A percentile compares a stretch with the other conserved stretches of the same genome.
phyloP scores from a whole-genome alignment of 768 basidiomycete genomes.

The Boletus bicolor region DNA sequence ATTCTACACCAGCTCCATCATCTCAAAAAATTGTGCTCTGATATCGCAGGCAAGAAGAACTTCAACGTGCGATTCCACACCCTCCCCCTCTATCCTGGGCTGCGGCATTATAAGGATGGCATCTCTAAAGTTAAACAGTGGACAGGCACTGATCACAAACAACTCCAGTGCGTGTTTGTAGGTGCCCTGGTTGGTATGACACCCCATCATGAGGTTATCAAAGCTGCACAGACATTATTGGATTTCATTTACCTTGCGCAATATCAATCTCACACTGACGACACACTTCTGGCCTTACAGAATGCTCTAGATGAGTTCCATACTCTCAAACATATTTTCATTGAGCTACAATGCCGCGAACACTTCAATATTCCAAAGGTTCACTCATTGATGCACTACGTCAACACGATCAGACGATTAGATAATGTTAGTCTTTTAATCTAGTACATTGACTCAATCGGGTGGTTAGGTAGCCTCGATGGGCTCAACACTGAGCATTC shows the following conservation, averaged over 20 bases:
- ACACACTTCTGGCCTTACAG: neutral
- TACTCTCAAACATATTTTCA: neutral
- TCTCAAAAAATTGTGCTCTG: too few species aligned
- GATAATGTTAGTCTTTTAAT: too few species aligned
- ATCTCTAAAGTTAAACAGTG: neutral
- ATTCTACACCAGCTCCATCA: too few species aligned
- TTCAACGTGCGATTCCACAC: too few species aligned
- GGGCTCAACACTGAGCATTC: neutral
- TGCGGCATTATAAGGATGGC: neutral
- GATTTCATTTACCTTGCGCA: neutral
- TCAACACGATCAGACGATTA: neutral
- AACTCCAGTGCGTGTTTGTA: neutral
- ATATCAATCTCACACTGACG: neutral
- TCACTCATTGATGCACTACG: neutral
- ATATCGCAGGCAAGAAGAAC: too few species aligned
- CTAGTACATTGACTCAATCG: too few species aligned
- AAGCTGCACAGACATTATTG: neutral
- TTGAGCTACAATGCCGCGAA: accelerated
- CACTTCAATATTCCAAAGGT: neutral
- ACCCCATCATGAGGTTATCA: neutral
- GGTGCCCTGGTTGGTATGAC: neutral
- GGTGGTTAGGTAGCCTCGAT: neutral
- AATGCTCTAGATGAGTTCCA: neutral
- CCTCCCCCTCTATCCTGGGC: too few species aligned
- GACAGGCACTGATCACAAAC: neutral